Base-by-base conservation (phyloP, 2,329 filamentous ascomycete genomes). In the Xylariaceae sp. region DNA sequence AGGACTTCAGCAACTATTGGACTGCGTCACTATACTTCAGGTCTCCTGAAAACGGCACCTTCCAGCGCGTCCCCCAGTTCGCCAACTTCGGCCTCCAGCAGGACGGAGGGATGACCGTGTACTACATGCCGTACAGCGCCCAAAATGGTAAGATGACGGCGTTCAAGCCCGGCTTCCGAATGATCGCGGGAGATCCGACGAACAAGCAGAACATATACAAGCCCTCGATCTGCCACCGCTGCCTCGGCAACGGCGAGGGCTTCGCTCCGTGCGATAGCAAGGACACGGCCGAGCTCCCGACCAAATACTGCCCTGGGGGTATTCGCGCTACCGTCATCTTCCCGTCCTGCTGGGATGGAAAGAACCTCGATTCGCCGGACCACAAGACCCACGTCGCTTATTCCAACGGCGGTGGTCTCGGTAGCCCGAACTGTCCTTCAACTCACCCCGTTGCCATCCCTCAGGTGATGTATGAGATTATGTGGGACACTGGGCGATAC, bases 51-150 rank as follows among this genome's bases (percentile, higher is more conserved):
- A 71, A 71, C 45, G 68, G 68, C 6, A 70, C 71, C 4, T 74
- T 64, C 55, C 70, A 73, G 58, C 64, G 72, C 7, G 73, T 75
- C 7, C 70, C 70, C 16, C 70, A 73, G 41, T 65, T 70, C 47
- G 68, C 70, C 23, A 72, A 74, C 48, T 60, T 60, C 7, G 61
- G 60, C 20, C 45, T 60, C 56, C 41, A 68, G 56, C 57, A 57
- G 44, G 71, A 73, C 16, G 74, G 71, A 2, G 75, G 75, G 14
- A 72, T 77, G 45, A 75, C 75, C 2, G 74, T 77, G n/a, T 78
- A 78, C 67, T 78, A 78, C 59, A 75, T 65, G 56, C 57, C 57
- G 4, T 60, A 65, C 63, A 71, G 42, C 76, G n/a, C 56, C 57
- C 16, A 52, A 61, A 61, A 61, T 20, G 57, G 61, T 7, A 75